Evolutionary conservation across 2,329 filamentous ascomycete genomes (phyloP).

Genomic region (Biscogniauxia sp.): DNA sequence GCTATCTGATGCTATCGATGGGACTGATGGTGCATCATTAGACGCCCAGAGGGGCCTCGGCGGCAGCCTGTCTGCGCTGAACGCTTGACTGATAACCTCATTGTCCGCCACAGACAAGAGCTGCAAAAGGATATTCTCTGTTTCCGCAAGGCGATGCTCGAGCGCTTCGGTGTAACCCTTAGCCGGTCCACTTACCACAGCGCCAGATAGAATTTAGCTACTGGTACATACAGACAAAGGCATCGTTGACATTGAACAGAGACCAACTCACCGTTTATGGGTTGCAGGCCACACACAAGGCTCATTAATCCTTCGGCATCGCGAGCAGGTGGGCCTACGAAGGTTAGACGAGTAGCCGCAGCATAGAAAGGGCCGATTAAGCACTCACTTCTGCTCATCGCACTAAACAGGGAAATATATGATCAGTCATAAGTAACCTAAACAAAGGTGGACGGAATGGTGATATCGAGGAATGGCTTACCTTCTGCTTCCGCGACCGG

Average conservation of each 20-base stretch:
- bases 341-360: slow-evolving; percentile 17
- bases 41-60: background rate
- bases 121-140: slow-evolving; percentile 38
- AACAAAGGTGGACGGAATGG: background rate
- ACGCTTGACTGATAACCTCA: slow-evolving; percentile 3
- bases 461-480: slow-evolving; percentile 14
- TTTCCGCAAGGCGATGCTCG: slow-evolving; percentile 40
- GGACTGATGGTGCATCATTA: background rate
- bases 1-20: background rate
- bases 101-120: slow-evolving; percentile 34
- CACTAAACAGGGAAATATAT: slow-evolving; percentile 31
- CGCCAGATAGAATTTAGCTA: slow-evolving; percentile 1
- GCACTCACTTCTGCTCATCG: slow-evolving; percentile 37
- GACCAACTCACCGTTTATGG: slow-evolving; percentile 32
- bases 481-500: slow-evolving; percentile 41
- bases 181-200: slow-evolving; percentile 39
- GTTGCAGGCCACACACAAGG: slow-evolving; percentile 38
- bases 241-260: background rate
- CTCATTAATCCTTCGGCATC: slow-evolving; percentile 34
- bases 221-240: background rate
- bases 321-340: slow-evolving; percentile 34
- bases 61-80: background rate
- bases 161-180: slow-evolving; percentile 45
- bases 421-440: background rate
- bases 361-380: background rate